A percentile compares a stretch with the other conserved stretches of the same genome.
These are phyloP conservation scores for Kwoniella shivajii DNA, from an alignment of 1,284 basidiomycete genomes.

Conservation along the genomic window DNA sequence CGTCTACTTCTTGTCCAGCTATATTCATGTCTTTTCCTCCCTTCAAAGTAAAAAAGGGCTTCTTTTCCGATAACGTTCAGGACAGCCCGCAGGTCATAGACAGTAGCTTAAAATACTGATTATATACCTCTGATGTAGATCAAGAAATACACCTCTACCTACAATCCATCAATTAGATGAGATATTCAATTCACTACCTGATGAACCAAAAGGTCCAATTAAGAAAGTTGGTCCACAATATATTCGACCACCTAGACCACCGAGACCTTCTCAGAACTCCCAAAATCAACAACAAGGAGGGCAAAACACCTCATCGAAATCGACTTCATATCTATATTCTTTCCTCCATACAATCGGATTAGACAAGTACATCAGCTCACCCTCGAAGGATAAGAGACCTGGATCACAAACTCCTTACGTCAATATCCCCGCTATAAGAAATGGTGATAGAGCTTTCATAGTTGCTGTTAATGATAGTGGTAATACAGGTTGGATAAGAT, in stretches of 20 bases:
- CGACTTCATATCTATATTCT: background rate
- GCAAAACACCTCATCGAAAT: background rate
- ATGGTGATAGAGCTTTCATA: constrained; percentile 80
- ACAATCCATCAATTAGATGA: constrained; percentile 42
- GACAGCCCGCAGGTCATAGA: too few species aligned
- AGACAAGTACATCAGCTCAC: background rate
- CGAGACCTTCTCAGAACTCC: background rate
- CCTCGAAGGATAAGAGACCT: background rate
- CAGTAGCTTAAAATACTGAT: too few species aligned
- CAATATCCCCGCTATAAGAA: constrained; percentile 71
- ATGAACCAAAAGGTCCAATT: constrained; percentile 40
- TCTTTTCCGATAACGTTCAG: background rate
- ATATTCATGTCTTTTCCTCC: background rate
- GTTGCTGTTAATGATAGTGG: constrained; percentile 89
- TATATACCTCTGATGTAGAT: constrained; percentile 33
- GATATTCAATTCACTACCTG: constrained; percentile 44
- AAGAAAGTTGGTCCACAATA: constrained; percentile 50
- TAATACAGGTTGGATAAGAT: constrained; percentile 83
- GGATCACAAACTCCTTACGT: constrained; percentile 56
- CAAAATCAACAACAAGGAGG: background rate
- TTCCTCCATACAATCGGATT: background rate
- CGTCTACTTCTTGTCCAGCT: background rate
- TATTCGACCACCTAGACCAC: constrained; percentile 20
- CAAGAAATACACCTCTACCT: constrained; percentile 46
- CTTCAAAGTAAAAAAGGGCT: background rate